Conservation (phyloP, 495 filamentous ascomycete genomes). For the Podospora pseudoanserina region DNA sequence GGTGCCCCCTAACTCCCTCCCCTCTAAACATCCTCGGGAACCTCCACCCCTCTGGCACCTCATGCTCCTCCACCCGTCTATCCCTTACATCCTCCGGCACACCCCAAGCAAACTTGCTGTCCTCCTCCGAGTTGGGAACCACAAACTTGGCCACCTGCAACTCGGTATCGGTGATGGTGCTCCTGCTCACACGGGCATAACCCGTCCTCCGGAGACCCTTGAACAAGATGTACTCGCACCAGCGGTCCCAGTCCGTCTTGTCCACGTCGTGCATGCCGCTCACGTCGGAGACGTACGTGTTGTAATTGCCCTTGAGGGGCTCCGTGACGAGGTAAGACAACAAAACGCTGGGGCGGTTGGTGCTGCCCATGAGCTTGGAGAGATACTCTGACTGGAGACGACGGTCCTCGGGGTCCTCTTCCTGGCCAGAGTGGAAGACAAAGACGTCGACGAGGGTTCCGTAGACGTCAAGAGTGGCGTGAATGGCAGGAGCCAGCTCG, state of each 20-base stretch:
- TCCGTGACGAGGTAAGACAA: slow-evolving; percentile 90
- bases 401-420: slow-evolving; percentile 94
- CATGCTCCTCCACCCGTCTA: slow-evolving; percentile 53
- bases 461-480: slow-evolving; percentile 91
- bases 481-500: slow-evolving; percentile 93
- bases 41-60: slow-evolving; percentile 68
- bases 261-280: slow-evolving; percentile 97
- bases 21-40: slow-evolving; percentile 90
- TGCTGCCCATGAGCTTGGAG: slow-evolving; percentile 79
- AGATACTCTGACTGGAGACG: slow-evolving; percentile 85
- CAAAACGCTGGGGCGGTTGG: slow-evolving; percentile 75
- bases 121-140: slow-evolving; percentile 65
- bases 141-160: slow-evolving; percentile 96
- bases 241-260: slow-evolving; percentile 88
- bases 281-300: slow-evolving; percentile 82
- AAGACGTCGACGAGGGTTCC: slow-evolving; percentile 88
- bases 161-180: slow-evolving; percentile 96
- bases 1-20: slow-evolving; percentile 81
- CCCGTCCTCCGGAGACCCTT: slow-evolving; percentile 82
- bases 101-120: slow-evolving; percentile 46
- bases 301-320: slow-evolving; percentile 91
- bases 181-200: slow-evolving; percentile 83
- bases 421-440: slow-evolving; percentile 98
- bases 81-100: slow-evolving; percentile 32
- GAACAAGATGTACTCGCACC: slow-evolving; percentile 99